Base-by-base conservation (phyloP, 257 asterid genomes). In the Capsicum baccatum region DNA sequence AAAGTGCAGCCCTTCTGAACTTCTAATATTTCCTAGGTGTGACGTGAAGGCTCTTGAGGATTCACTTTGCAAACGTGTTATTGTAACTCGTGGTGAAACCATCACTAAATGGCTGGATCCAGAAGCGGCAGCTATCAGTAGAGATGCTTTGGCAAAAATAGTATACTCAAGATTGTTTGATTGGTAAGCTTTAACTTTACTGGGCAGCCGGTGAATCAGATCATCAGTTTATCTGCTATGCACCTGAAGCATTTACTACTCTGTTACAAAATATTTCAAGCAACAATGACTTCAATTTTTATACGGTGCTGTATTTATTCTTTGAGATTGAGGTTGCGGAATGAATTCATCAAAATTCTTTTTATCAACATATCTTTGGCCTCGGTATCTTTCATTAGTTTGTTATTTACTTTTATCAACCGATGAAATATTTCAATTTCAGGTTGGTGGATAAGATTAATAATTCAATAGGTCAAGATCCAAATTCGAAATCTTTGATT, bases 371-470 rank as follows among this genome's bases (percentile, higher is more conserved):
- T 3, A 39, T 39, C 3, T 2, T 39, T 39, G 44, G 3, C 2
- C 44, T 39, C 44, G 5, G 4, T 39, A 39, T 39, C 44, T 39
- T 39, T 39, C 4, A 39, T 39, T 39, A 39, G 44, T 39, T 39
- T 39, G 44, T 3, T 39, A 2, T 39, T 3, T 39, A 39, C 44
- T 39, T 39, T 39, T 39, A 39, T 39, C 3, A 39, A 39, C 44
- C 5, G 2, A 39, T 39, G 44, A 39, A 39, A 39, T 39, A 76
- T 76, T 76, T 76, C 86, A 8, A 52, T 76, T 76, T 87, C 97
- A 94, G 97, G 98, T 94, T 94, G 55, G 98, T 94, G 83, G 93
- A 92, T 79, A 94, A 82, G 87, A 92, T 94, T 80, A 94, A 94
- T 87, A 91, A 79, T 85, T 91, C 94, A 62, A 94, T 92, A 10